Evolutionary conservation across 345 rosid species (phyloP), one percentile per base, ranked within the genome.

Genomic region (Salix caprea): DNA sequence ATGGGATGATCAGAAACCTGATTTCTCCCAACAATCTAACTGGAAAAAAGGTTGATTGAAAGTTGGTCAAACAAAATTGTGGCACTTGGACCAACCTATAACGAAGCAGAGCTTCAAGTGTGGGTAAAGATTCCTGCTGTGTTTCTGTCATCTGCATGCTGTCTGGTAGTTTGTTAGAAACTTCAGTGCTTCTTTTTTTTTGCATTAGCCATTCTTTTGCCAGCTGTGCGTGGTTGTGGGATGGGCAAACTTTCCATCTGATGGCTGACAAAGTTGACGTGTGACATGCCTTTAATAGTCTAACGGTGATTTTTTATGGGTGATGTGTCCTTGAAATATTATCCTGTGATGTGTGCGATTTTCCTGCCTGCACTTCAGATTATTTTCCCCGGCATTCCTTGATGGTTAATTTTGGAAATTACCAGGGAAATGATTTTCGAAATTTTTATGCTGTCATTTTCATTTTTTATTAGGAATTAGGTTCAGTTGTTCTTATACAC

Each of bases 401-500:
- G n/a, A 12, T 44, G 65, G 52, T 16, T n/a, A 69, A 23, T 15
- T 54, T 23, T 48, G 40, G 23, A 16, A 73, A 69, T 21, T 24
- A 21, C 40, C 37, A 60, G 6, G 61, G 40, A 24, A 78, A 71
- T 60, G n/a, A 56, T 77, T 71, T 62, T 73, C 70, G 34, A 24
- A 68, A 58, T 36, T 52, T 6, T 73, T 74, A 14, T 66, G 67
- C n/a, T 70, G 19, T 65, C 26, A 70, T 54, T 65, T 68, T 67
- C 67, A 52, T 26, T 77, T 68, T 69, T 81, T 69, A 67, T 36
- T 74, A 62, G 70, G 69, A 64, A 69, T 74, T 77, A 76, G 85
- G 80, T 75, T 77, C 42, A 19, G 48, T 78, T 71, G 77, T 85
- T 89, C 95, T 90, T 88, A 92, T 89, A 73, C 79, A 77, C 68